Evolutionary conservation across 768 basidiomycete species (phyloP), one percentile per base, ranked within the genome.

Genomic region (Lactifluus piperatus): DNA sequence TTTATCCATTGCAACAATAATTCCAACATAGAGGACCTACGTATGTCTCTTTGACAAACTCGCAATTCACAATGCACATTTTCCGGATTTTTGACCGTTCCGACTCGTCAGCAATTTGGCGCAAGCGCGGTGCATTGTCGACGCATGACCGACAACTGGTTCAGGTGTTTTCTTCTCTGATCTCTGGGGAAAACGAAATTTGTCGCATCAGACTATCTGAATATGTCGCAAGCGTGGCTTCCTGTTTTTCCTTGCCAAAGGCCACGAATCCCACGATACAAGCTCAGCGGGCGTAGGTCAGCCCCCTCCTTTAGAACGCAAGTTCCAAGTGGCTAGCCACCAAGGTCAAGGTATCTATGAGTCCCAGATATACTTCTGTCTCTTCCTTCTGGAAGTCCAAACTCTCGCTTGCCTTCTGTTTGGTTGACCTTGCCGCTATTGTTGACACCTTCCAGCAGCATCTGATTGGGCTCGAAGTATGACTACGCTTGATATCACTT

Each of bases 381-480:
- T n/a, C 44, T 14, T 55, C 43, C 37, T 45, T 43, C 47, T 51
- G 22, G 13, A 49, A 29, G 20, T 37, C 10, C 34, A 29, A 6
- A 20, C 37, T 32, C 43, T 37, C 27, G 39, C 32, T 50, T 48
- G 48, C 43, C 27, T 41, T 51, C 6, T n/a, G 37, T 32, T 9
- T 14, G 57, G 8, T 4, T 3, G 8, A n/a, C 16, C 24, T 29
- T 29, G n/a, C 43, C 32, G 30, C 24, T 36, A 24, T 55, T 51
- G 41, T 36, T 26, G 32, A 14, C 7, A 16, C 29, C 18, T 2
- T 5, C n/a, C 16, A 22, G 7, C 9, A 8, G 20, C 32, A 9
- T 13, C 43, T 46, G 22, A n/a, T 51, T 46, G 44, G 18, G 11
- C 37, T 51, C 56, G 60, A 51, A 18, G 60, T 37, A 56, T 30